Conservation (phyloP, 306 rosid species). For the Chamaecrista fasciculata region DNA sequence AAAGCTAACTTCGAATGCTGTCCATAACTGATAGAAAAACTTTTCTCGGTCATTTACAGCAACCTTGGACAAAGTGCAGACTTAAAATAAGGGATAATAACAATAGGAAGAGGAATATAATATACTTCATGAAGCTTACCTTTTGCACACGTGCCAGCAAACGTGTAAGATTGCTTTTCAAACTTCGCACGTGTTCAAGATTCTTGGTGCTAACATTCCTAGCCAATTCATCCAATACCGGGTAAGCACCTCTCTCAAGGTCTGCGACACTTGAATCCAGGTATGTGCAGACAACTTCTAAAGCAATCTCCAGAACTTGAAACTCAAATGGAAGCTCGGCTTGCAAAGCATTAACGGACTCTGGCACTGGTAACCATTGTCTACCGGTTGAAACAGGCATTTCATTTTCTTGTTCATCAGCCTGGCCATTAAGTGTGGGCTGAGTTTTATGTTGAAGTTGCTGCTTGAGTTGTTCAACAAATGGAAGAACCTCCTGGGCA, state of each 20-base stretch:
- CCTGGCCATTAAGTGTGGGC: conserved; percentile 42
- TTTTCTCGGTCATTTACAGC: background rate
- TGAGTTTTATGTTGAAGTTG: conserved; percentile 61
- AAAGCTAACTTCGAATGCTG: conserved; percentile 10
- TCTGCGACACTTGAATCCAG: conserved; percentile 80
- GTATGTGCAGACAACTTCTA: conserved; percentile 82
- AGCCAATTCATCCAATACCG: conserved; percentile 93
- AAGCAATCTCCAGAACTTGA: conserved; percentile 93
- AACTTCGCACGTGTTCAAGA: conserved; percentile 91
- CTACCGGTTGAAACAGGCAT: conserved; percentile 43
- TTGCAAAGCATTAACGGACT: conserved; percentile 63
- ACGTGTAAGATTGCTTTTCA: conserved; percentile 94
- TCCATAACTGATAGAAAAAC: background rate
- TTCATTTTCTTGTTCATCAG: conserved; percentile 55
- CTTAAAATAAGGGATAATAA: background rate
- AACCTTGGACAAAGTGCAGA: background rate
- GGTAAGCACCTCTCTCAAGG: conserved; percentile 91
- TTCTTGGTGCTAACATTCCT: conserved; percentile 94
- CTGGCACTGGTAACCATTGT: conserved; percentile 49
- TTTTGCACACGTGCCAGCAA: conserved; percentile 93
- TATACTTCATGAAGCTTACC: conserved; percentile 44
- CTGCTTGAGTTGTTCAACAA: conserved; percentile 84
- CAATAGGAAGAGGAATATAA: background rate
- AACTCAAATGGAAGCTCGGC: conserved; percentile 91
- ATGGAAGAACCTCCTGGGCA: conserved; percentile 80